Evolutionary conservation across 139 green algal species (phyloP), one percentile per base, ranked within the genome.

Genomic region (Tetradesmus obliquus): DNA sequence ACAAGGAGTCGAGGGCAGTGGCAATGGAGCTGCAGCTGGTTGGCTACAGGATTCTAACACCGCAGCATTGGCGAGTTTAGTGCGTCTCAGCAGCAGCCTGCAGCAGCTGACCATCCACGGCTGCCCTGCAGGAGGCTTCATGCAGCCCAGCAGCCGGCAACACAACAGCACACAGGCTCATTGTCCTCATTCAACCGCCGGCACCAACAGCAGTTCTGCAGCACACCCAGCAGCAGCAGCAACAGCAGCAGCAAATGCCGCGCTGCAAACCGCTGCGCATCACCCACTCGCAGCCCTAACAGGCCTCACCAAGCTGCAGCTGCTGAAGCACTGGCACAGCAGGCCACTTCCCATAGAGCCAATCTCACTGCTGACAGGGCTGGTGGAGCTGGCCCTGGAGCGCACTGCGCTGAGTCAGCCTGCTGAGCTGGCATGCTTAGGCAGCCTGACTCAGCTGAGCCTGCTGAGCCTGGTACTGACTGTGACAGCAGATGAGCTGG

Each of bases 241-340:
- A 76, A 8, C 55, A 20, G 55, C 82, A 55, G 82, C 55, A 71
- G 22, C 7, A 72, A 8, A n/a, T 62, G 53, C n/a, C 7, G 53
- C 80, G 53, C 57, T 19, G 17, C 10, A 12, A 17, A 51, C 13
- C 24, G 3, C n/a, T 12, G 4, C 22, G 76, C 76, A 82, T 22
- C 85, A 90, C 17, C 71, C 69, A 9, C 53, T 90, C 15, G 51
- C 86, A 55, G 53, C 71, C 7, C 54, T 90, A 0, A 74, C 71
- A 90, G 86, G 86, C 1, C 71, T 90, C 1, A 84, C 86, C 20
- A 90, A 90, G 20, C 71, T 90, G 71, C 79, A 60, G 19, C 71
- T 90, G 2, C 71, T 84, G 7, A 90, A 90, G 86, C 71, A 90
- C n/a, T 90, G 86, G 86, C n/a, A 15, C 86, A 69, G 9, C 53